Base-by-base conservation (phyloP, 1,284 basidiomycete species). In the Malassezia sp. region DNA sequence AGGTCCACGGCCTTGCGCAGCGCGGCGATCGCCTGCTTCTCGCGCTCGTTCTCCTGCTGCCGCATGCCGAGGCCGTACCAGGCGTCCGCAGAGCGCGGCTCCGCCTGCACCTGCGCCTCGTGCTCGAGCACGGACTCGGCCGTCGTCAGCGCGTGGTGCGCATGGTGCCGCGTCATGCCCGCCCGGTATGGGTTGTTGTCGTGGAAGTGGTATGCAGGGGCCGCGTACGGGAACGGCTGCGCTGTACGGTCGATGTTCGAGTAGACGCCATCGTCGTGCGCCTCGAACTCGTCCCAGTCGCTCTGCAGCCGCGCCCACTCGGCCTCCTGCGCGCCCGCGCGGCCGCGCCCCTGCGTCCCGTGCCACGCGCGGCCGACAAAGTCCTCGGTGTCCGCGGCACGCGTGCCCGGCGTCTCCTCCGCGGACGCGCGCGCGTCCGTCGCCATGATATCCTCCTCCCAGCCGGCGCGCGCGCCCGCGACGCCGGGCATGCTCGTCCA, bases 21-120 rank as follows among this genome's bases (percentile, higher is more conserved):
- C 0, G 91, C 93, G 37, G 82, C 77, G 40, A 97, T 80, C 5
- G 91, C 93, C 61, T 87, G 83, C 18, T 79, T 77, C 72, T 99
- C 91, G 18, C 90, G 81, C 71, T 99, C 91, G 70, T 93, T 95
- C 72, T 95, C 91, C 72, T 99, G 91, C 69, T 97, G 93, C 73
- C 88, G 91, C 36, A 99, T 81, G 21, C 93, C 91, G 35, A 97
- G 80, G 49, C 84, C 79, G 64, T 80, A 89, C 91, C 91, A 99
- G 6, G 82, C 82, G 28, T 73, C 63, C 0, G 84, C 81, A 54
- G 84, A 78, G 0, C 71, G 74, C 29, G 83, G 81, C 58, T 89
- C 78, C 32, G 77, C 77, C 66, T 93, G 86, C 8, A 93, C 88
- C 7, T 78, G 79, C 3, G 89, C 90, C 73, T 97, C 91, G 22